Percentiles rank a stretch among this genome's conserved stretches.
phyloP scores from a whole-genome alignment of 2,329 filamentous ascomycete genomes.

The Pseudopithomyces chartarum region DNA sequence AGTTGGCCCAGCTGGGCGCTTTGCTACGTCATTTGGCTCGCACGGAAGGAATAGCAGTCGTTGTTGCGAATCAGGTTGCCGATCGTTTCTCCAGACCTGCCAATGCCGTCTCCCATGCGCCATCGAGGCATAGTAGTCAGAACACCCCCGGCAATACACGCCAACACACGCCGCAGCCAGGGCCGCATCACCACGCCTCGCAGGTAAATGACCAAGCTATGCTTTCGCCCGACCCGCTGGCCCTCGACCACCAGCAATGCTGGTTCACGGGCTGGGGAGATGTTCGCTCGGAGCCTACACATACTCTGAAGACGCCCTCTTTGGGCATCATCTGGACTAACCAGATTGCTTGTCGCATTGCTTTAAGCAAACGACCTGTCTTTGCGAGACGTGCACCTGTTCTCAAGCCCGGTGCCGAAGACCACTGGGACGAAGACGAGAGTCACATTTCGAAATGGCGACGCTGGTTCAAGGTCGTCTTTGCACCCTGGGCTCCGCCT shows the following conservation, averaged over 20 bases:
- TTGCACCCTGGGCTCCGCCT: conserved; percentile 74
- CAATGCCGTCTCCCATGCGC: conserved; percentile 24
- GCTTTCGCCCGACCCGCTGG: conserved; percentile 62
- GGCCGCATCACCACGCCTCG: conserved; percentile 11
- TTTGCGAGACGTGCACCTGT: conserved; percentile 43
- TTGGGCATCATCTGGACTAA: conserved; percentile 90
- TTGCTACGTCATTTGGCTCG: conserved; percentile 77
- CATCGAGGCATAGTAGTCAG: conserved; percentile 40
- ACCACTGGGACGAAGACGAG: conserved; percentile 47
- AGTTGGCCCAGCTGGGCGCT: conserved; percentile 77
- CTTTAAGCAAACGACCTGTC: conserved; percentile 72
- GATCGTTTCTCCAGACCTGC: conserved; percentile 70
- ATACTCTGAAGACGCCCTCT: conserved; percentile 75
- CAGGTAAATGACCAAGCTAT: conserved; percentile 30
- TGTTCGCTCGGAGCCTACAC: conserved; percentile 36
- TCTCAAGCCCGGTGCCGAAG: conserved; percentile 41
- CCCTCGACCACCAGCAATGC: conserved; percentile 85
- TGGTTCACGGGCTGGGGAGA: conserved; percentile 98
- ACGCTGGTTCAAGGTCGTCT: conserved; percentile 86
- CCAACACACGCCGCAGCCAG: conserved; percentile 22
- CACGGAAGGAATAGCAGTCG: conserved; percentile 76
- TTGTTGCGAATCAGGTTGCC: conserved; percentile 93
- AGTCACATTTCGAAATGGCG: conserved; percentile 64
- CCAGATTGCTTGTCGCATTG: conserved; percentile 82
- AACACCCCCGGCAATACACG: conserved; percentile 11